Conservation (phyloP, 148 eudicot species). For the Salicornia ramosissima region DNA sequence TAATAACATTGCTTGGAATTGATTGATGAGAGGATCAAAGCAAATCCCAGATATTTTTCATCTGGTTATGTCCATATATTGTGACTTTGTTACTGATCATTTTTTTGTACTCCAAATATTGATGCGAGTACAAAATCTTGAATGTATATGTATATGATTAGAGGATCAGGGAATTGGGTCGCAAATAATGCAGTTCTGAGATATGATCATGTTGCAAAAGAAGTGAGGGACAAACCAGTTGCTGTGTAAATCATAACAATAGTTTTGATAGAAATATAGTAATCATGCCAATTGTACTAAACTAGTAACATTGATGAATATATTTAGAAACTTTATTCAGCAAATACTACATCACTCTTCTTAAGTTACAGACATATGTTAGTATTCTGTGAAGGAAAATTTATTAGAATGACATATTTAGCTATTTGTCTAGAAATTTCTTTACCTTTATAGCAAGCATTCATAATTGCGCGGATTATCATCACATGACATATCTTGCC, state of each 20-base stretch:
- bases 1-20: constrained; percentile 6
- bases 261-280: not conserved
- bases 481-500: too few relatives aligned
- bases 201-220: not conserved
- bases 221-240: not conserved
- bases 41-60: not conserved
- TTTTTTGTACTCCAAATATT: too few relatives aligned
- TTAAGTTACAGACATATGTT: too few relatives aligned
- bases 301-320: too few relatives aligned
- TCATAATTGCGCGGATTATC: too few relatives aligned
- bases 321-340: too few relatives aligned
- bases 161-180: not conserved
- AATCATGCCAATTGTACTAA: too few relatives aligned
- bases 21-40: constrained; percentile 8
- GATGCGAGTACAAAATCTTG: constrained; percentile 11
- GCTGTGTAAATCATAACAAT: not conserved
- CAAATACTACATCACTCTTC: too few relatives aligned
- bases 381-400: too few relatives aligned
- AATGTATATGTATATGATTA: not conserved
- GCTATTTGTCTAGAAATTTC: too few relatives aligned
- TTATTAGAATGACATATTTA: too few relatives aligned
- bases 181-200: not conserved
- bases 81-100: not conserved
- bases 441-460: too few relatives aligned
- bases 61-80: not conserved